Percentiles rank a stretch among this genome's conserved stretches.
These are phyloP conservation scores for Suillus sp. DNA, from an alignment of 768 basidiomycete species.

Conservation along the genomic window DNA sequence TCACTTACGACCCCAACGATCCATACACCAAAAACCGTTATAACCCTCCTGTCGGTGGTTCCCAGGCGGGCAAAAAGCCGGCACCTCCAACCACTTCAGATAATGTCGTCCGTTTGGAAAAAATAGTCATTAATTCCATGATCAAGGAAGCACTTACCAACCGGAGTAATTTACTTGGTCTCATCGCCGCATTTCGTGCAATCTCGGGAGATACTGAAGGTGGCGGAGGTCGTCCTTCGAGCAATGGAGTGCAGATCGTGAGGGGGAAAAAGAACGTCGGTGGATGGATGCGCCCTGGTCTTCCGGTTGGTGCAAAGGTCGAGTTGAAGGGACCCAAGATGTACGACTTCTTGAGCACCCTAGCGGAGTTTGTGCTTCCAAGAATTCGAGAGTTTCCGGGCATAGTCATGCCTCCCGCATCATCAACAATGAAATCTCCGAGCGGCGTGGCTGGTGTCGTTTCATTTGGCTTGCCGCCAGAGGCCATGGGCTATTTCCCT, in stretches of 20 bases:
- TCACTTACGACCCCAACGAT: conserved; percentile 72
- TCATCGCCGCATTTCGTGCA: conserved; percentile 85
- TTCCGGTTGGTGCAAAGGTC: conserved; percentile 88
- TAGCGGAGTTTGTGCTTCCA: conserved; percentile 95
- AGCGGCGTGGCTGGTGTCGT: conserved; percentile 86
- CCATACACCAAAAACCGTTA: conserved; percentile 82
- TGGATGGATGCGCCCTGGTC: conserved; percentile 82
- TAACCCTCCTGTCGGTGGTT: conserved; percentile 75
- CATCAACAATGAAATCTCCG: conserved; percentile 69
- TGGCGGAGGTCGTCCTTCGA: conserved; percentile 70
- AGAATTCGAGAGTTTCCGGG: conserved; percentile 90
- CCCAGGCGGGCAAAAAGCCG: conserved; percentile 64
- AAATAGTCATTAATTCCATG: conserved; percentile 86
- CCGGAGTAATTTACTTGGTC: conserved; percentile 74
- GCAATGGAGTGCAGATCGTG: conserved; percentile 79
- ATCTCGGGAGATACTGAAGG: conserved; percentile 81
- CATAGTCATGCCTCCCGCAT: conserved; percentile 73
- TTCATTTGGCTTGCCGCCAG: conserved; percentile 81
- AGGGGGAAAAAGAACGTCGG: conserved; percentile 65
- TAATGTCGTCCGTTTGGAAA: conserved; percentile 76
- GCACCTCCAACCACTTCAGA: conserved; percentile 66
- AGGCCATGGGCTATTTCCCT: conserved; percentile 89
- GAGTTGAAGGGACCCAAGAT: conserved; percentile 88
- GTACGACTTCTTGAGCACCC: conserved; percentile 89
- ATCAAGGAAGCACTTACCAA: conserved; percentile 75